These are phyloP conservation scores for Babesia caballi DNA, from an alignment of 169 alveolate species.

Conservation along the genomic window DNA sequence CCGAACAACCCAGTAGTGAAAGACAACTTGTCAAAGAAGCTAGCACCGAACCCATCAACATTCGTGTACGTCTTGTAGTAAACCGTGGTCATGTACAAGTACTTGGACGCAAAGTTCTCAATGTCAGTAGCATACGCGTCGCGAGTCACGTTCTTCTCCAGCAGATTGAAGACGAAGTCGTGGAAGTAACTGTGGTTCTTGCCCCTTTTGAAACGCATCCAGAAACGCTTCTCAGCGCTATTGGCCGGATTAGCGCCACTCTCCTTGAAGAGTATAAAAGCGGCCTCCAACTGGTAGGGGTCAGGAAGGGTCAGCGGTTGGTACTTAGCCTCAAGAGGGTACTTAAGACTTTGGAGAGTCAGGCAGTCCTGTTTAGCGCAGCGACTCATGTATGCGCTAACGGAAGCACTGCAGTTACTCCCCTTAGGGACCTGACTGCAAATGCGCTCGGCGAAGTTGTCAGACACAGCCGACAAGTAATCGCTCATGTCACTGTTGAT, in stretches of 20 bases:
- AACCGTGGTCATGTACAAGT: conserved; percentile 39
- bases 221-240: not conserved
- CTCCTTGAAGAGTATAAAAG: conserved; percentile 32
- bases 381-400: conserved; percentile 22
- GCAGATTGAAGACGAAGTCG: conserved; percentile 2
- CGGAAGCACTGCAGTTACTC: conserved; percentile 4
- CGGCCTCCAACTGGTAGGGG: conserved; percentile 47
- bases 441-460: not conserved
- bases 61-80: conserved; percentile 17
- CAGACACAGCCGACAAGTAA: not conserved
- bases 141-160: not conserved
- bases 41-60: not conserved
- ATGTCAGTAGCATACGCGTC: not conserved
- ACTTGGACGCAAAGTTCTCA: conserved; percentile 19
- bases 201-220: conserved; percentile 9
- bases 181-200: conserved; percentile 2
- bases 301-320: conserved; percentile 34
- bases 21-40: not conserved
- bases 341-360: conserved; percentile 3
- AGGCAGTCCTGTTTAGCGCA: conserved; percentile 42
- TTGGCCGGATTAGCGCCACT: conserved; percentile 19
- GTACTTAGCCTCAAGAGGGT: not conserved
- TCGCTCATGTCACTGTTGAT: not conserved
- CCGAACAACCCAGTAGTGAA: not conserved
- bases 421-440: not conserved